Base-by-base conservation (phyloP, 805 yeast species). In the Sugiyamaella smithiae region DNA sequence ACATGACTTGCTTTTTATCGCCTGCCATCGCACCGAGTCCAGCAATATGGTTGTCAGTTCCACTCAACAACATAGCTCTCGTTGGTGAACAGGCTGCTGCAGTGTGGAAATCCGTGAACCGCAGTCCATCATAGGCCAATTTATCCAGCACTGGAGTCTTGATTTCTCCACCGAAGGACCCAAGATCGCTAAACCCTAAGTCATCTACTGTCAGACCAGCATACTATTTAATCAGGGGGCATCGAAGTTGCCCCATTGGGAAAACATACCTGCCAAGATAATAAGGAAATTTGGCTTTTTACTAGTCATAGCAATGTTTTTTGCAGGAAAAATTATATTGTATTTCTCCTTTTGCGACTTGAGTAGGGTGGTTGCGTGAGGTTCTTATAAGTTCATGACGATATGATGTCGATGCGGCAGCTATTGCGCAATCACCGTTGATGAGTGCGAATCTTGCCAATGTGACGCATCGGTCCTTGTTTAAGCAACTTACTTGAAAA, bases 11-110 rank as follows among this genome's bases (percentile, higher is more conserved):
- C 62, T 57, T 16, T 63, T 57, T 25, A 63, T 53, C 0, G 70
- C 68, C 82, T 2, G 71, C 73, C 82, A 78, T 78, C 54, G 76
- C 81, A 4, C 82, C 82, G 43, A 77, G 58, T 1, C 83, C 83
- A n/a, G 82, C 82, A 58, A 78, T 73, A 53, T 80, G 83, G 58
- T 79, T 78, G 56, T 80, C 83, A 1, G 82, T 78, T 2, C 84
- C 85, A 1, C 81, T 73, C 29, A 80, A 63, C 2, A 80, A 66
- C 78, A 78, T 79, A 7, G 83, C 78, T 51, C 84, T 64, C 0
- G 84, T 80, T 5, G 84, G 84, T 2, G 84, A 78, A 54, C 84
- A 80, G 1, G 84, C 83, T 1, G 82, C 71, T 5, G 83, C 84
- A 1, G 84, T 75, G 52, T 80, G 82, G 62, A 80, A 80, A 51